Evolutionary conservation across 768 basidiomycete species (phyloP).

Genomic region (Trametes cubensis): DNA sequence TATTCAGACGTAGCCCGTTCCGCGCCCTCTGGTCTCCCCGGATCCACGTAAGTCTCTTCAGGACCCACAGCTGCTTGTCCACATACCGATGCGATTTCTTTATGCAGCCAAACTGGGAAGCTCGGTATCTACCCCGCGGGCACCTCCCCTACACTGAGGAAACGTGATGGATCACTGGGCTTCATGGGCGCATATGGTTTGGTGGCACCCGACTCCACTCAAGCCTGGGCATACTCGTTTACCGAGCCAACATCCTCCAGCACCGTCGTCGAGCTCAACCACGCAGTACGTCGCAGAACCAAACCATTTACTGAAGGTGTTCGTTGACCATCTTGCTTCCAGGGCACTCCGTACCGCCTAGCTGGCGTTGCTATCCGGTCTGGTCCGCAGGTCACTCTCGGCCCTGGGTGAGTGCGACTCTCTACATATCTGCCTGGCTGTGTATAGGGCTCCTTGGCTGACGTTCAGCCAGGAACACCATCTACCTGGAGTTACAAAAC

Average conservation of each 20-base stretch:
- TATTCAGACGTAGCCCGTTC: conserved; percentile 12
- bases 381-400: conserved; percentile 22
- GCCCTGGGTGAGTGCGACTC: conserved; percentile 18
- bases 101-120: conserved; percentile 16
- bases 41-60: conserved; percentile 15
- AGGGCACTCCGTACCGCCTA: conserved; percentile 16
- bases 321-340: background rate
- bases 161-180: conserved; percentile 13
- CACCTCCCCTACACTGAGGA: conserved; percentile 1
- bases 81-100: no score
- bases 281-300: conserved; percentile 10
- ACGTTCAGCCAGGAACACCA: background rate
- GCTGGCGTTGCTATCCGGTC: conserved; percentile 22
- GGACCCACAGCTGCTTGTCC: background rate
- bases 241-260: conserved; percentile 7
- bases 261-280: conserved; percentile 18
- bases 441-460: background rate
- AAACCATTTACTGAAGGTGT: background rate
- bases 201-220: background rate
- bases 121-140: conserved; percentile 19
- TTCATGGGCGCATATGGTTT: conserved; percentile 25
- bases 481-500: conserved; percentile 24
- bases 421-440: no score
- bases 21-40: conserved; percentile 16
- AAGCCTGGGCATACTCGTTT: conserved; percentile 22